Percentiles rank a stretch among this genome's conserved stretches.
Conservation (phyloP, 2,329 filamentous ascomycete genomes). For the Cryphonectria radicalis region DNA sequence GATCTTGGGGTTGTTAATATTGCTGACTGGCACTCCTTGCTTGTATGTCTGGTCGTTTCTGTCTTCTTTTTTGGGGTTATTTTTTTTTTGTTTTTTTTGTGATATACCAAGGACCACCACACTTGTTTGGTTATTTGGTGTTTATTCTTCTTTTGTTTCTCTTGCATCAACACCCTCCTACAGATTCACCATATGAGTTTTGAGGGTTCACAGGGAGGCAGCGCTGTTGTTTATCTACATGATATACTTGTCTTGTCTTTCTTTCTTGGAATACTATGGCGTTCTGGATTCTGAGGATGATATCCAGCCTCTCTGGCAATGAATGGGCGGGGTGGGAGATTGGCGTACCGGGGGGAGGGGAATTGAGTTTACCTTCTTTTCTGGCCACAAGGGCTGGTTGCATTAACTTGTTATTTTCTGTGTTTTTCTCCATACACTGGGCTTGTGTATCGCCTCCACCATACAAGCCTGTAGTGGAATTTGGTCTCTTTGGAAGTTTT, state of each 20-base stretch:
- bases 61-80: no score
- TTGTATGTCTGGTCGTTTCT: background rate
- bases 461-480: background rate
- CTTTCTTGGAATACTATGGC: constrained; percentile 14
- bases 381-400: background rate
- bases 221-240: constrained; percentile 1
- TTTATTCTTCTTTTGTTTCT: background rate
- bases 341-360: background rate
- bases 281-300: constrained; percentile 18
- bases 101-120: background rate
- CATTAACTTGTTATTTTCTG: background rate
- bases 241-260: background rate
- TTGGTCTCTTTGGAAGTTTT: background rate
- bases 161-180: background rate
- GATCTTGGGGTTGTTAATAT: background rate
- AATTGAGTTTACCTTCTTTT: background rate
- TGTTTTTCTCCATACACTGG: background rate
- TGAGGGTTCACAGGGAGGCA: background rate
- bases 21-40: background rate
- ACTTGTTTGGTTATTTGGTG: background rate
- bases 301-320: constrained; percentile 20
- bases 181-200: background rate
- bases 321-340: constrained; percentile 7
- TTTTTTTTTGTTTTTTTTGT: no score
- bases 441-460: no score